Evolutionary conservation across 2,329 filamentous ascomycete genomes (phyloP).

Genomic region (Leptographium flavum): DNA sequence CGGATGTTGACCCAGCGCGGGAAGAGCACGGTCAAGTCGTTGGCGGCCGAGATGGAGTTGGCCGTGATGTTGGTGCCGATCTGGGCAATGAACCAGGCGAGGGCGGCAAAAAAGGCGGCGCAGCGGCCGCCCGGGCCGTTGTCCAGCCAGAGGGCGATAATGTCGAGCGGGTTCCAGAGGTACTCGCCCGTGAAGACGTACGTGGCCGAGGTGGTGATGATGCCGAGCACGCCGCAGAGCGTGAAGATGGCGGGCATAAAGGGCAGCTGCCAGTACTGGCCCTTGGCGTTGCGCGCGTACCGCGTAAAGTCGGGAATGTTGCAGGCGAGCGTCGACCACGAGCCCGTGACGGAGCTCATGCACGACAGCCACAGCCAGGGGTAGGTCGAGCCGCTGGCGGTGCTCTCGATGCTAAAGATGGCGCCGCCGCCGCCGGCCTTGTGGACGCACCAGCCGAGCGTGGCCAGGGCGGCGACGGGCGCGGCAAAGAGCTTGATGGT

Average conservation of each 20-base stretch:
- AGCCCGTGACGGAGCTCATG: conserved; percentile 30
- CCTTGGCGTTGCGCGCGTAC: conserved; percentile 21
- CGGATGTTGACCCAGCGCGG: conserved; percentile 40
- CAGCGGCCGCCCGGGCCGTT: conserved; percentile 26
- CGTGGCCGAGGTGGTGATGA: conserved; percentile 41
- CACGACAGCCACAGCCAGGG: conserved; percentile 25
- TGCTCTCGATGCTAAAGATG: conserved; percentile 20
- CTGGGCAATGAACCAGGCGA: conserved; percentile 38
- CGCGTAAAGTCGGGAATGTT: conserved; percentile 42
- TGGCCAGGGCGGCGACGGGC: conserved; percentile 45
- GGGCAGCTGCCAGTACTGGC: conserved; percentile 26
- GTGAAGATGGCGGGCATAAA: conserved; percentile 33
- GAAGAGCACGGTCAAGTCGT: conserved; percentile 39
- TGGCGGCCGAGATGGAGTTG: conserved; percentile 37
- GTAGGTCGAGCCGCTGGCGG: conserved; percentile 28
- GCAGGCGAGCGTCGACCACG: conserved; percentile 27
- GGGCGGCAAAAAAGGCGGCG: conserved; percentile 31
- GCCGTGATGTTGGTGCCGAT: conserved; percentile 43
- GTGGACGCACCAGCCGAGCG: conserved; percentile 47
- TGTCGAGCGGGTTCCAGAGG: conserved; percentile 34
- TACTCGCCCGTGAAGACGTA: conserved; percentile 35
- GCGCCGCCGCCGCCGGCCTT: conserved; percentile 36
- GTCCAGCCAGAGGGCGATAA: conserved; percentile 28
- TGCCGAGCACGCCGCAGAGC: conserved; percentile 36
- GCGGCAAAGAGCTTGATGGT: conserved; percentile 33